A percentile compares a stretch with the other conserved stretches of the same genome.
These are phyloP conservation scores for Imleria badia DNA, from an alignment of 768 basidiomycete genomes.

Conservation along the genomic window DNA sequence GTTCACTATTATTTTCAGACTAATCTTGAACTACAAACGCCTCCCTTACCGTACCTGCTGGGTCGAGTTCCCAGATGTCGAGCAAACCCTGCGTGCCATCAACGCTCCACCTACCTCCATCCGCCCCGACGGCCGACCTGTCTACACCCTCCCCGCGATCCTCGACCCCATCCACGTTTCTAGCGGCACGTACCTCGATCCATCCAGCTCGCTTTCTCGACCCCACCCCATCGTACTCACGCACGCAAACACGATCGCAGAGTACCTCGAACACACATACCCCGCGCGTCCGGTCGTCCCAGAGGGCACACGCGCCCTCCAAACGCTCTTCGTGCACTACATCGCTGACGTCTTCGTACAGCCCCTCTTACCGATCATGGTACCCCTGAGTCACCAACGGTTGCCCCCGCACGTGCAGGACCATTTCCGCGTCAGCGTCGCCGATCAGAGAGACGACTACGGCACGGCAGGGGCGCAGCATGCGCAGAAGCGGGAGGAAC, in stretches of 20 bases:
- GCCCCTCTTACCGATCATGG: conserved; percentile 67
- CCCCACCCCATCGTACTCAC: conserved; percentile 52
- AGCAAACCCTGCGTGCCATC: conserved; percentile 54
- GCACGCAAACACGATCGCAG: conserved; percentile 61
- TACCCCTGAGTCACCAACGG: conserved; percentile 64
- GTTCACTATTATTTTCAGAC: conserved; percentile 37
- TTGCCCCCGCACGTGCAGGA: conserved; percentile 55
- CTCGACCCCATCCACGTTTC: conserved; percentile 46
- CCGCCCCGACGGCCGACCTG: conserved; percentile 54
- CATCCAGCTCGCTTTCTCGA: conserved; percentile 31
- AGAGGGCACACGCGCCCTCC: conserved; percentile 65
- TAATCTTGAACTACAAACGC: conserved; percentile 76
- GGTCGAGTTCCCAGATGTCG: conserved; percentile 71
- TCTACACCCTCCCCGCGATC: conserved; percentile 71
- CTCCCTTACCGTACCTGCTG: conserved; percentile 68
- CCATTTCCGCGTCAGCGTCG: conserved; percentile 39
- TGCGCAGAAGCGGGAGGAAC: conserved; percentile 54
- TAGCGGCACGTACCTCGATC: not conserved
- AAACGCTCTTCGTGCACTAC: conserved; percentile 68
- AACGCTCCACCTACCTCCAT: conserved; percentile 56
- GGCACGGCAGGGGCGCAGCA: not conserved
- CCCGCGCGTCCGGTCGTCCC: conserved; percentile 72
- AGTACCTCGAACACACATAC: conserved; percentile 68
- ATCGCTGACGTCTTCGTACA: conserved; percentile 64
- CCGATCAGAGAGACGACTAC: not conserved